Base-by-base conservation (phyloP, 2,329 filamentous ascomycete genomes). In the Aspergillus costaricaensis region DNA sequence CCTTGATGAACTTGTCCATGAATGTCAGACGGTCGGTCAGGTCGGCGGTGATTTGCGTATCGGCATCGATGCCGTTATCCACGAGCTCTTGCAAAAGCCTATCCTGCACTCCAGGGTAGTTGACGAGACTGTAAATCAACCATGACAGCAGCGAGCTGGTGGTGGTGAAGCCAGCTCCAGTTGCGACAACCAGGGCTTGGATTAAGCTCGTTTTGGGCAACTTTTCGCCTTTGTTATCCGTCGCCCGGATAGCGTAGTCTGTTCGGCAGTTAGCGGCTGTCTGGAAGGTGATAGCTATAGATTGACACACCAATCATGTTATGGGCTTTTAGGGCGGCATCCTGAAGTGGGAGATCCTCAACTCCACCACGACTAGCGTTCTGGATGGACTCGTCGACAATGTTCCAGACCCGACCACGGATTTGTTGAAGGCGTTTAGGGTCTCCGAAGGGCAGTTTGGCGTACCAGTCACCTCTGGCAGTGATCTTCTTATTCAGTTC, bases 151-250 rank as follows among this genome's bases (percentile, higher is more conserved):
- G 78, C 0, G 83, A 83, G 3, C 80, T 82, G 0, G 83, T 88
- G 0, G 85, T 88, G 1, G 83, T 86, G 74, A 88, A 88, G 19
- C 86, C 86, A 2, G 85, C 85, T 4, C 77, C 85, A 0, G 81
- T 83, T 6, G 80, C 79, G 3, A 86, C 83, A 2, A 86, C 74
- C 0, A 86, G 73, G 1, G 74, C 72, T 64, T 67, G 67, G 30
- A 82, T 70, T n/a, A 79, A 65, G 55, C 71, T 74, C 3, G 77
- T 71, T 38, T 76, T 71, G 0, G 85, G 82, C 0, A 87, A 72
- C 61, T 84, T 83, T 55, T 85, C 77, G 38, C 85, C 85, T 48
- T 83, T 81, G 64, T 70, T 79, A 61, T 87, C 85, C 5, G 76
- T 80, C 2, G 84, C 85, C 12, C 84, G 82, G 2, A 81, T 70